Evolutionary conservation across 2,329 filamentous ascomycete species (phyloP).

Genomic region (Alternaria sp.): DNA sequence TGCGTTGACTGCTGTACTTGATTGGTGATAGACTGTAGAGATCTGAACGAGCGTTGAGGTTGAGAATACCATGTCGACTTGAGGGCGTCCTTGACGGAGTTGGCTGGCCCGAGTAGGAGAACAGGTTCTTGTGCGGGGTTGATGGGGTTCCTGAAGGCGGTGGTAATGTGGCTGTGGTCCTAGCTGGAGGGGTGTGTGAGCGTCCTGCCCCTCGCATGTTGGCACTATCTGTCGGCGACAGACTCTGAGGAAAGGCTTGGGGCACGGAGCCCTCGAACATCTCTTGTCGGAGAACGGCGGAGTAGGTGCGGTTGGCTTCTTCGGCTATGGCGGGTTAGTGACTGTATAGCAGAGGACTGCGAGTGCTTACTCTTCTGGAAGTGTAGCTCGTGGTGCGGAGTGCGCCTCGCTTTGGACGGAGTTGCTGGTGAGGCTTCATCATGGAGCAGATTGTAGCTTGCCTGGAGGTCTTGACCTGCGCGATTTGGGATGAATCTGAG

Average conservation of each 20-base stretch:
- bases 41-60: conserved; percentile 87
- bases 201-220: conserved; percentile 69
- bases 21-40: conserved; percentile 96
- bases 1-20: conserved; percentile 88
- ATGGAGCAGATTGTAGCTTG: conserved; percentile 88
- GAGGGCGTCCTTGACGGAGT: conserved; percentile 90
- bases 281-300: conserved; percentile 83
- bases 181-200: conserved; percentile 80
- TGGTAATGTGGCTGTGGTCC: conserved; percentile 67
- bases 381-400: conserved; percentile 87
- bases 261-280: conserved; percentile 91
- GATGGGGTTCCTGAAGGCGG: conserved; percentile 81
- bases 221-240: conserved; percentile 59
- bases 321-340: conserved; percentile 64
- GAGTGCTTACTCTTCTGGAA: conserved; percentile 76
- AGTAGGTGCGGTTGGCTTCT: conserved; percentile 94
- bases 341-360: neutral
- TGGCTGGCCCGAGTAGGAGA: conserved; percentile 85
- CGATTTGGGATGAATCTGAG: conserved; percentile 92
- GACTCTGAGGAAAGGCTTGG: conserved; percentile 71
- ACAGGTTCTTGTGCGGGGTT: conserved; percentile 96
- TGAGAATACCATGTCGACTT: conserved; percentile 78
- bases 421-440: conserved; percentile 94
- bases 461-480: conserved; percentile 89
- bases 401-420: conserved; percentile 81